Evolutionary conservation across 305 asterid species (phyloP).

Genomic region (Fraxinus ornus): DNA sequence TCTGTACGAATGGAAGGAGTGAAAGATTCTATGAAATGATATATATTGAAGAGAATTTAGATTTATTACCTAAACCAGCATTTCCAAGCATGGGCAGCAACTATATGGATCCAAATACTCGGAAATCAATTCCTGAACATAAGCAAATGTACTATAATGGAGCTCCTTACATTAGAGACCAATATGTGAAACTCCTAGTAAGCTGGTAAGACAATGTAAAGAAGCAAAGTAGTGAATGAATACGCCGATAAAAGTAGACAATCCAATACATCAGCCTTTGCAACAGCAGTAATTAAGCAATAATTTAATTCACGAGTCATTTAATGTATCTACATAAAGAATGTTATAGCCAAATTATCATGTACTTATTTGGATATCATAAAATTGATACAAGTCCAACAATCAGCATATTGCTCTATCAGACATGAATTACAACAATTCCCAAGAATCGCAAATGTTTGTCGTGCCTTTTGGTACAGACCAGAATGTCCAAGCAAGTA

Average conservation of each 20-base stretch:
- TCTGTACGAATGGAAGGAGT: not conserved
- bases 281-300: constrained; percentile 10
- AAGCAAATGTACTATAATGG: not conserved
- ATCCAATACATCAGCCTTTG: not conserved
- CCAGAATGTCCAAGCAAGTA: constrained; percentile 19
- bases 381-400: not conserved
- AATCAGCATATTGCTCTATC: not conserved
- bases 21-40: not conserved
- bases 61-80: not conserved
- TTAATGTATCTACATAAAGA: constrained; percentile 7
- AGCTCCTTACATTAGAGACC: not conserved
- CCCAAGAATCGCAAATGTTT: not conserved
- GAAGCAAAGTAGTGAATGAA: not conserved
- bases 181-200: not conserved
- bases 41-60: not conserved
- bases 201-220: not conserved
- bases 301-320: constrained; percentile 1
- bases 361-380: not conserved
- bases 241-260: not conserved
- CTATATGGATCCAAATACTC: not conserved
- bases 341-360: constrained; percentile 10
- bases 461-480: not conserved
- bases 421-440: constrained; percentile 3
- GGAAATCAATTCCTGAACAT: not conserved
- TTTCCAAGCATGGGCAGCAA: not conserved